Evolutionary conservation across 768 basidiomycete species (phyloP), one percentile per base, ranked within the genome.

Genomic region (Pleurotus tuber-regium): DNA sequence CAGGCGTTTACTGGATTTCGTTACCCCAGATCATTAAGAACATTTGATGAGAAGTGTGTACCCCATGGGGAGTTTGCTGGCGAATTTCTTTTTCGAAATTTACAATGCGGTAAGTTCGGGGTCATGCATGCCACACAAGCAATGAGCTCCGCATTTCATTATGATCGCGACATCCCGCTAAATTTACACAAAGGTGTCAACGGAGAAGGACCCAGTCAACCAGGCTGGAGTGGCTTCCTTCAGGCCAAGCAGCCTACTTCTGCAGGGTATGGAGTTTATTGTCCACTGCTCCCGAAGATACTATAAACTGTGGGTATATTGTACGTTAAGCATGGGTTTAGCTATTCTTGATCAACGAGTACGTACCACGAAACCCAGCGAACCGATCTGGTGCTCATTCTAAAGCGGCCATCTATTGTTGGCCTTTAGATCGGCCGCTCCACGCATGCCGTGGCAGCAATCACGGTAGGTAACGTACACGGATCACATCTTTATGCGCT

Each of bases 41-140:
- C 23, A 10, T 21, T 24, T 5, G 3, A 23, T 42, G 41, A 5
- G 41, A 24, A 24, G 2, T 19, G 21, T 25, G 26, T 21, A 12
- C 28, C 46, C 31, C 31, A 48, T 48, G 46, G 31, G 35, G n/a
- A 14, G 16, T 44, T 29, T 21, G 31, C 10, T 48, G 46, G 19
- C n/a, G n/a, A n/a, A n/a, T n/a, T n/a, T n/a, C n/a, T n/a, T n/a
- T n/a, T n/a, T n/a, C n/a, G n/a, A n/a, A n/a, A n/a, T n/a, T n/a
- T n/a, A n/a, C n/a, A n/a, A n/a, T n/a, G n/a, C n/a, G n/a, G n/a
- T n/a, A n/a, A n/a, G n/a, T n/a, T n/a, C n/a, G n/a, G n/a, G n/a
- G n/a, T n/a, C n/a, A n/a, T n/a, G n/a, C n/a, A n/a, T n/a, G n/a
- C n/a, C n/a, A n/a, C n/a, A n/a, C n/a, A n/a, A n/a, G n/a, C n/a